Evolutionary conservation across 768 basidiomycete genomes (phyloP).

Genomic region (Psilocybe subaeruginosa): DNA sequence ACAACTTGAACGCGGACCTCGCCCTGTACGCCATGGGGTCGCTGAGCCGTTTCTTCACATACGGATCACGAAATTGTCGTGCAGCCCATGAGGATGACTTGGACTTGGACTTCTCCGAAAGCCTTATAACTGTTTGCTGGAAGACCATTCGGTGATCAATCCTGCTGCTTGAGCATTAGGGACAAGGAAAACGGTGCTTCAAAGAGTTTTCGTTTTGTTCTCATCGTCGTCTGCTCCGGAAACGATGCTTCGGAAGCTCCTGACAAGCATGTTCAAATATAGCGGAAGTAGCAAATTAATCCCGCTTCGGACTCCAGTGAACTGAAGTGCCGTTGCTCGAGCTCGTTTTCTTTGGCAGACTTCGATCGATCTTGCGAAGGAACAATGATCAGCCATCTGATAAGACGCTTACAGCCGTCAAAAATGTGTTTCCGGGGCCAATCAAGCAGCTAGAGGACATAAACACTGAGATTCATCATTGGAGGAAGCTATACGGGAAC

Average conservation of each 20-base stretch:
- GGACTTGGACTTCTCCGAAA: slow-evolving; percentile 32
- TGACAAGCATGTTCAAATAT: slow-evolving; percentile 9
- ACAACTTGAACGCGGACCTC: slow-evolving; percentile 89
- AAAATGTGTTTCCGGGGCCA: neutral
- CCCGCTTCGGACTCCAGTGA: too few relatives aligned
- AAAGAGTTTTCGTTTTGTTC: neutral
- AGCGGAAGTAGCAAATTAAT: neutral
- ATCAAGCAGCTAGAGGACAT: neutral
- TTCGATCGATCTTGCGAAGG: neutral
- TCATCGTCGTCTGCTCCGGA: neutral
- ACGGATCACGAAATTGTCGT: slow-evolving; percentile 73
- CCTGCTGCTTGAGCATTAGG: slow-evolving; percentile 4
- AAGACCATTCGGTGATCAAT: slow-evolving; percentile 17
- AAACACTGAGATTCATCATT: neutral
- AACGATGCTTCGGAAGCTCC: neutral
- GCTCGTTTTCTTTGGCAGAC: neutral
- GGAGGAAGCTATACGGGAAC: neutral
- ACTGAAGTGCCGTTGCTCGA: too few relatives aligned
- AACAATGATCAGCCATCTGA: slow-evolving; percentile 4
- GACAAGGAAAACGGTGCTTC: neutral
- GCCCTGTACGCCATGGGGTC: slow-evolving; percentile 65
- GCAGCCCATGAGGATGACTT: slow-evolving; percentile 67
- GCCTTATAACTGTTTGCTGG: slow-evolving; percentile 13
- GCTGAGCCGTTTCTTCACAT: slow-evolving; percentile 55
- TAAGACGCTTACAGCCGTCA: neutral